phyloP scores from a whole-genome alignment of 208 protist genomes.

The Angomonas desouzai region DNA sequence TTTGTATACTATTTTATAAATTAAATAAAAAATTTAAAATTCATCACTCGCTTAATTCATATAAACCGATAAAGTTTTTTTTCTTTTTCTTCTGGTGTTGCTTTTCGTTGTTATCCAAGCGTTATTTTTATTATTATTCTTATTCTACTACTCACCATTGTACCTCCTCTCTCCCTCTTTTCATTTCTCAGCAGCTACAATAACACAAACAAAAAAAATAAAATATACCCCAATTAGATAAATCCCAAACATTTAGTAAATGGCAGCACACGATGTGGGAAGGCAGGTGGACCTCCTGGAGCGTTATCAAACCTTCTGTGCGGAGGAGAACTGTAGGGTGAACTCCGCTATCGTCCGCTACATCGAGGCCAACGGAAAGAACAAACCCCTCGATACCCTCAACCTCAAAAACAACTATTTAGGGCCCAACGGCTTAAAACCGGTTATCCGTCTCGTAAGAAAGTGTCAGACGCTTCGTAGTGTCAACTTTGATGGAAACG shows the following conservation, averaged over 20 bases:
- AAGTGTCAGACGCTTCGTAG: constrained; percentile 68
- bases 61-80: background rate
- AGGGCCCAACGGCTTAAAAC: constrained; percentile 78
- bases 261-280: background rate
- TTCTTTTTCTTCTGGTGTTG: background rate
- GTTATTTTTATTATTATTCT: no score
- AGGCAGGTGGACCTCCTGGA: constrained; percentile 22
- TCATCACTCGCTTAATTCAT: background rate
- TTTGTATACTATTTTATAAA: background rate
- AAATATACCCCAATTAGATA: no score
- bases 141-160: no score
- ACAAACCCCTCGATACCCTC: constrained; percentile 20
- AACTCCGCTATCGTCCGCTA: constrained; percentile 80
- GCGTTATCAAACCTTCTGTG: constrained; percentile 74
- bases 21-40: background rate
- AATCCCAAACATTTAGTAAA: no score
- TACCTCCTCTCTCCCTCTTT: no score
- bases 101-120: background rate
- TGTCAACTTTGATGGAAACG: constrained; percentile 82
- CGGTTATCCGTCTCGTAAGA: constrained; percentile 79
- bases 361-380: constrained; percentile 26
- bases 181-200: background rate
- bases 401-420: constrained; percentile 83
- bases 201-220: background rate
- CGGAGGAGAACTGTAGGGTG: constrained; percentile 62